phyloP scores from a whole-genome alignment of 169 alveolate species.

The Eimeria maxima region DNA sequence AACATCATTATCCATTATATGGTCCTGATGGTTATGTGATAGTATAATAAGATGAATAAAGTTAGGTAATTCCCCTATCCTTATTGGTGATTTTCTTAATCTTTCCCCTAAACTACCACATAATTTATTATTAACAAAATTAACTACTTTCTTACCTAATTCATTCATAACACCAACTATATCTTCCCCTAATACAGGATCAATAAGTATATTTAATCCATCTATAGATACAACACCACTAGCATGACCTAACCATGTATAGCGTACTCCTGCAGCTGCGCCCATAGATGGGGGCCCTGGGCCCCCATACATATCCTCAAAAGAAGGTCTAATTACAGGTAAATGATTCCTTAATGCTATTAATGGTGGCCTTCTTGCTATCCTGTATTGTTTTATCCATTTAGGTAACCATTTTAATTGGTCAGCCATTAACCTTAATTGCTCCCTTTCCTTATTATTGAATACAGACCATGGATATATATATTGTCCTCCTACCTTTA shows the following conservation, averaged over 20 bases:
- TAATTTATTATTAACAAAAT: not conserved
- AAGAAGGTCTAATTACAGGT: conserved; percentile 58
- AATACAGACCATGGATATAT: conserved; percentile 76
- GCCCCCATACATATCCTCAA: conserved; percentile 73
- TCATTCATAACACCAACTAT: conserved; percentile 61
- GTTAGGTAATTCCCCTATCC: conserved; percentile 15
- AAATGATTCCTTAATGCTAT: not conserved
- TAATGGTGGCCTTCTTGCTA: conserved; percentile 24
- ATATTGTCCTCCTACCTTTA: conserved; percentile 72
- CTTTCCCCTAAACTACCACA: conserved; percentile 80
- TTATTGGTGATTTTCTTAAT: conserved; percentile 11
- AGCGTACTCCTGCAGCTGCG: conserved; percentile 42
- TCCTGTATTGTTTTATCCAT: conserved; percentile 72
- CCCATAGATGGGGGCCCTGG: conserved; percentile 51
- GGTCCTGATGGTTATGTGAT: conserved; percentile 79
- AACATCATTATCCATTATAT: conserved; percentile 73
- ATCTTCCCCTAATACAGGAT: conserved; percentile 73
- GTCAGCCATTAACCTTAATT: conserved; percentile 59
- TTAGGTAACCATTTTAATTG: conserved; percentile 79
- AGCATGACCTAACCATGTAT: conserved; percentile 81
- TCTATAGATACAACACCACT: conserved; percentile 35
- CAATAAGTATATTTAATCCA: conserved; percentile 63
- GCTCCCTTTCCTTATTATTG: conserved; percentile 52
- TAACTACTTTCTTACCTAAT: conserved; percentile 28
- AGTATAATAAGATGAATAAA: conserved; percentile 44